phyloP scores from a whole-genome alignment of 83 land plant species.

The Thuja plicata region DNA sequence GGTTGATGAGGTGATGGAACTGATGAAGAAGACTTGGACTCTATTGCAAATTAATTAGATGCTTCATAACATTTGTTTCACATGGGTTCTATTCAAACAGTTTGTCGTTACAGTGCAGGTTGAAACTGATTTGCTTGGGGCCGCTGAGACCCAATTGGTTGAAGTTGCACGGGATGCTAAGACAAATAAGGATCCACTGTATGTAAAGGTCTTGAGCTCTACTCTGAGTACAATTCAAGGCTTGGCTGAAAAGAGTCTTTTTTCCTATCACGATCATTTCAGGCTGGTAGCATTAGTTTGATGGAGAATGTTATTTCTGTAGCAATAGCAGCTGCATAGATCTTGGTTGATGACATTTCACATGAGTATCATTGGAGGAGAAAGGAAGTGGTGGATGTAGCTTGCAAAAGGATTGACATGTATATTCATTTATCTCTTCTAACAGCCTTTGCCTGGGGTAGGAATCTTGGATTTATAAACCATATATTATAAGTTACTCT shows the following conservation, averaged over 20 bases:
- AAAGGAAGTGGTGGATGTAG: constrained; percentile 77
- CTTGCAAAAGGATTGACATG: constrained; percentile 74
- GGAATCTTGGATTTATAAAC: constrained; percentile 3
- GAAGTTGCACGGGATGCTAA: constrained; percentile 92
- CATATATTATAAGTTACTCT: too few relatives aligned
- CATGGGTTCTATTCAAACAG: constrained; percentile 82
- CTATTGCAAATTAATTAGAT: constrained; percentile 79
- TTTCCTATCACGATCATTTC: constrained; percentile 92
- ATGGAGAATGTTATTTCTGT: constrained; percentile 80
- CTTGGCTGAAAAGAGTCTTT: constrained; percentile 91
- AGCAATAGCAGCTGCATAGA: constrained; percentile 73
- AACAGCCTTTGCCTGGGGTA: constrained; percentile 95
- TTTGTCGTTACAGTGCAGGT: constrained; percentile 82
- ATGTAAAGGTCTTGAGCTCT: constrained; percentile 66
- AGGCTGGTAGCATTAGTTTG: constrained; percentile 49
- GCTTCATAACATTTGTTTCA: constrained; percentile 79
- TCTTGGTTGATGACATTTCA: constrained; percentile 78
- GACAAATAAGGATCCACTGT: constrained; percentile 59
- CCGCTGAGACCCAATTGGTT: constrained; percentile 64
- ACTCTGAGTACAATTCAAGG: constrained; percentile 69
- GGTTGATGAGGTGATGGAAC: constrained; percentile 84
- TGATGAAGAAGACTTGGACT: constrained; percentile 90
- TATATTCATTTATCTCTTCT: constrained; percentile 86
- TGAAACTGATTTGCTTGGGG: constrained; percentile 70
- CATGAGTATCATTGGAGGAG: constrained; percentile 73